Evolutionary conservation across 371 early-diverging fungal species (phyloP).

Genomic region (Apophysomyces ossiformis): DNA sequence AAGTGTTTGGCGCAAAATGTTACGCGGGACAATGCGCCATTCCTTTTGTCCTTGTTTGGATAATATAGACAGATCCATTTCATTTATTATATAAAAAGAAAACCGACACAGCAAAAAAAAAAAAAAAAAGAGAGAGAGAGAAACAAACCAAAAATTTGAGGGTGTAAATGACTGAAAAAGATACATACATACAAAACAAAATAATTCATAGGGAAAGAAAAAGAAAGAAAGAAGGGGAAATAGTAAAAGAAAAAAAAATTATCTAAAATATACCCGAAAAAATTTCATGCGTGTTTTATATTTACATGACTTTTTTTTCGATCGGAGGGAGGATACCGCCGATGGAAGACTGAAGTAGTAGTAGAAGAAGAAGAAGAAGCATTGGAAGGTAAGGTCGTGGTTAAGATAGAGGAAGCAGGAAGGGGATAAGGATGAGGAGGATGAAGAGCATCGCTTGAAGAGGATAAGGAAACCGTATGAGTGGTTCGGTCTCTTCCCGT

Average conservation of each 20-base stretch:
- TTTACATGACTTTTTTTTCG: conserved; percentile 8
- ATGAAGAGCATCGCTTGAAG: too few relatives aligned
- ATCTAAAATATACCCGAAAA: background rate
- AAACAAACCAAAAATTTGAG: too few relatives aligned
- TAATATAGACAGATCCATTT: background rate
- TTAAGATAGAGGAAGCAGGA: too few relatives aligned
- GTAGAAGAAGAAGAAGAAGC: background rate
- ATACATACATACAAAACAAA: conserved; percentile 8
- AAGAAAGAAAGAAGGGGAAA: background rate
- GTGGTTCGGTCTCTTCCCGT: too few relatives aligned
- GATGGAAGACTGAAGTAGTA: background rate
- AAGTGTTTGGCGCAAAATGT: too few relatives aligned
- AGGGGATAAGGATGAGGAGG: too few relatives aligned
- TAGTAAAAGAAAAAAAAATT: background rate
- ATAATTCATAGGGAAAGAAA: background rate
- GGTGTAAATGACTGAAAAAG: background rate
- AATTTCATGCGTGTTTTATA: background rate
- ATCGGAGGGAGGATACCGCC: background rate
- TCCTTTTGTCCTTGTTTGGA: background rate
- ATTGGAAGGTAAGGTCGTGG: too few relatives aligned
- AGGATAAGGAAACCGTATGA: too few relatives aligned
- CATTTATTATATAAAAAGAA: background rate
- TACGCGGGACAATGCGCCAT: too few relatives aligned
- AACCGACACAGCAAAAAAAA: background rate
- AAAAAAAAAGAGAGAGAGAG: background rate